These are phyloP conservation scores for Acer yangbiense DNA, from an alignment of 345 rosid genomes.

Conservation along the genomic window DNA sequence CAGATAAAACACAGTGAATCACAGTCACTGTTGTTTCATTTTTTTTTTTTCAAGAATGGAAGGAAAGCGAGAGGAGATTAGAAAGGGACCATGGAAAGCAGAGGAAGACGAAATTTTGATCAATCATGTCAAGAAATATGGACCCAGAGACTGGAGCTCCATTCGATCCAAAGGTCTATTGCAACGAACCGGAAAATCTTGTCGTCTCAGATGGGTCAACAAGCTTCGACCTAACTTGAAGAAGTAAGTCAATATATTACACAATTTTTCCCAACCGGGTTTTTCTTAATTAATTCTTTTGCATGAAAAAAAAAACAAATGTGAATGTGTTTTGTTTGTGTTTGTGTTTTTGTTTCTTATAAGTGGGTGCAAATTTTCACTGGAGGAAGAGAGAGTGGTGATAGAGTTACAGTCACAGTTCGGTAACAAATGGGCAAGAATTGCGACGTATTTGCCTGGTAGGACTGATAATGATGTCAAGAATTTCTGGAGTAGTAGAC, in stretches of 20 bases:
- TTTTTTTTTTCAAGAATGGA: background rate
- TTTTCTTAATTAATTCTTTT: background rate
- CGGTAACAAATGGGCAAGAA: conserved; percentile 96
- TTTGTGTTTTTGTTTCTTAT: background rate
- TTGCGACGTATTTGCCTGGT: conserved; percentile 80
- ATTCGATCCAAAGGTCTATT: conserved; percentile 98
- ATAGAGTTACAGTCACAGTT: conserved; percentile 81
- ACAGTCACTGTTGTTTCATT: background rate
- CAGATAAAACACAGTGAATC: background rate
- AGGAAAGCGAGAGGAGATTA: conserved; percentile 25
- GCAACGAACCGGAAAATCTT: conserved; percentile 85
- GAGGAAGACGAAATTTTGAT: conserved; percentile 86
- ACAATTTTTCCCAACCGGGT: background rate
- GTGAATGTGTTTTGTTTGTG: background rate
- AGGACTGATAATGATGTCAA: conserved; percentile 94
- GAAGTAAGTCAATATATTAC: conserved; percentile 39
- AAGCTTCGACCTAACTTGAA: conserved; percentile 93
- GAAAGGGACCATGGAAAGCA: conserved; percentile 93
- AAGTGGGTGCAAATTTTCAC: conserved; percentile 89
- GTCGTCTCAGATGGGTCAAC: conserved; percentile 98
- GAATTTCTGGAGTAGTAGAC: conserved; percentile 97
- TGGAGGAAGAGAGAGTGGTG: conserved; percentile 86
- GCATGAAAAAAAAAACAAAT: background rate
- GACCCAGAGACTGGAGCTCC: conserved; percentile 99
- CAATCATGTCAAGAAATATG: conserved; percentile 69